Evolutionary conservation across 805 yeast genomes (phyloP).

Genomic region (Metschnikowia proteae): DNA sequence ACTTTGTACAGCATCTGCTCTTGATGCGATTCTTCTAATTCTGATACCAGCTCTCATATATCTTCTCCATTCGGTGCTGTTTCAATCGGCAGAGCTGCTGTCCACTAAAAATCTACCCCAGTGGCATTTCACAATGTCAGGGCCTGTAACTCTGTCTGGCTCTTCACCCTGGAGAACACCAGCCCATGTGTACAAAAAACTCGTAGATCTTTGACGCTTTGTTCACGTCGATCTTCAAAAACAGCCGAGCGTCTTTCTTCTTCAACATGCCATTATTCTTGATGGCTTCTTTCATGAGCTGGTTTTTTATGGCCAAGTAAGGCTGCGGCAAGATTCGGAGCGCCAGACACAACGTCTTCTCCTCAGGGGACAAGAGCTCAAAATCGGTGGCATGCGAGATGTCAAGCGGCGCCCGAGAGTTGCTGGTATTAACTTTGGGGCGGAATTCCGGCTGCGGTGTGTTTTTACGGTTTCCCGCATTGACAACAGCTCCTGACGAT

Average conservation of each 20-base stretch:
- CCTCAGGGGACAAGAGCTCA: constrained; percentile 80
- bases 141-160: neutral
- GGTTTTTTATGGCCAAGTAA: constrained; percentile 86
- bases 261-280: constrained; percentile 81
- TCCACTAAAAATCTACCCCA: too few species aligned
- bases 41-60: too few species aligned
- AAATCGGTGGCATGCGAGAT: constrained; percentile 78
- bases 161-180: constrained; percentile 53
- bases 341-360: constrained; percentile 77
- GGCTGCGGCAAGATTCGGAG: constrained; percentile 89
- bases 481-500: constrained; percentile 14
- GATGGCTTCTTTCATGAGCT: constrained; percentile 80
- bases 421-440: constrained; percentile 42
- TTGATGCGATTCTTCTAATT: too few species aligned
- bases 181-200: constrained; percentile 87
- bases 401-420: constrained; percentile 50
- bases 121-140: too few species aligned
- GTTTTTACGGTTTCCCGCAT: constrained; percentile 11
- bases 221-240: constrained; percentile 77
- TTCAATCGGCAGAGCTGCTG: too few species aligned
- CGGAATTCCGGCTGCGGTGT: constrained; percentile 39
- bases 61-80: too few species aligned
- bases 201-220: constrained; percentile 89
- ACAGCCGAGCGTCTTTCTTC: constrained; percentile 79
- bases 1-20: too few species aligned